phyloP scores from a whole-genome alignment of 1,284 basidiomycete genomes.

The Austropuccinia psidii region DNA sequence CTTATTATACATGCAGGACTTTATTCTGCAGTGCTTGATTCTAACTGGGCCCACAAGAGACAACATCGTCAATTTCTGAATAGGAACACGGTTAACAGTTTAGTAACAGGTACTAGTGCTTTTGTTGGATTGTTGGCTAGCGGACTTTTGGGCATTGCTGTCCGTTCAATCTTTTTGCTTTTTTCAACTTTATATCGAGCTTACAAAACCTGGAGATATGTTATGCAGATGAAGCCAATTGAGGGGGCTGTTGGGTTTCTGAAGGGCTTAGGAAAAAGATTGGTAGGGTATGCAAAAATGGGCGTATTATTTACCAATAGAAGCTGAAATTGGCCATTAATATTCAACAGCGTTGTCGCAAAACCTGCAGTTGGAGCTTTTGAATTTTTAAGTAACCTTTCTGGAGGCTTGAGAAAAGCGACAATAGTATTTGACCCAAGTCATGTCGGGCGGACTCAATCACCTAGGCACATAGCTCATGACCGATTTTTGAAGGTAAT shows the following conservation, averaged over 20 bases:
- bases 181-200: too few species aligned
- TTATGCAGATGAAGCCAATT: slow-evolving; percentile 72
- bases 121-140: slow-evolving; percentile 89
- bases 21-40: slow-evolving; percentile 35
- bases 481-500: slow-evolving; percentile 77
- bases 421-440: slow-evolving; percentile 95
- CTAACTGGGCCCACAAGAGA: slow-evolving; percentile 35
- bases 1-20: slow-evolving; percentile 48
- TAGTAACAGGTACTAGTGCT: slow-evolving; percentile 80
- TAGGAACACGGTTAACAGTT: slow-evolving; percentile 34
- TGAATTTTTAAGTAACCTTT: slow-evolving; percentile 84
- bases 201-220: slow-evolving; percentile 37
- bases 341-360: slow-evolving; percentile 63
- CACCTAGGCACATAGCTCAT: slow-evolving; percentile 76
- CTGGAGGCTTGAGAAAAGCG: slow-evolving; percentile 80
- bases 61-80: slow-evolving; percentile 35
- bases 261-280: slow-evolving; percentile 92
- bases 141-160: slow-evolving; percentile 90
- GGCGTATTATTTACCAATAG: slow-evolving; percentile 39
- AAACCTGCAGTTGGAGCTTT: slow-evolving; percentile 96
- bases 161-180: slow-evolving; percentile 50
- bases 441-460: slow-evolving; percentile 75
- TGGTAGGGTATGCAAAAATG: slow-evolving; percentile 67
- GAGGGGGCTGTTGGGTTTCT: slow-evolving; percentile 96
- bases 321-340: neutral